Percentiles rank a stretch among this genome's conserved stretches.
Conservation (phyloP, 2,329 filamentous ascomycete genomes). For the Fusarium odoratissimum region DNA sequence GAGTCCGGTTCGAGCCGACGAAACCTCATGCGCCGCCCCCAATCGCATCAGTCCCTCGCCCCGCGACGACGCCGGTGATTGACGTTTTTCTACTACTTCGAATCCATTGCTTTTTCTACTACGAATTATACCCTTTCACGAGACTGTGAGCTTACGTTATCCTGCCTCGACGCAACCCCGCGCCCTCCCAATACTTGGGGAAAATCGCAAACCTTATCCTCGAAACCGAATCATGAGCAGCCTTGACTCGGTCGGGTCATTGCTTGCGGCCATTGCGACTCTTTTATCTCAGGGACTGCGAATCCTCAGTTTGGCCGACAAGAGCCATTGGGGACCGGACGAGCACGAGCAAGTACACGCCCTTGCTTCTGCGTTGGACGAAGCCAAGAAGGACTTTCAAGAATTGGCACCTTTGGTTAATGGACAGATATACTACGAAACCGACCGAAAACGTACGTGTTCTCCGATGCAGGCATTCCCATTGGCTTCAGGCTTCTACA, state of each 20-base stretch:
- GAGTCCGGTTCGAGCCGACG: constrained; percentile 35
- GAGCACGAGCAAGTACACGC: constrained; percentile 69
- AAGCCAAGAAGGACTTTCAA: constrained; percentile 71
- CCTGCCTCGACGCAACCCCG: constrained; percentile 27
- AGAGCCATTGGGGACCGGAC: constrained; percentile 68
- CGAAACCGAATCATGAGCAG: constrained; percentile 50
- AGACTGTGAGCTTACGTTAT: constrained; percentile 22
- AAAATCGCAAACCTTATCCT: constrained; percentile 21
- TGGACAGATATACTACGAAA: constrained; percentile 68
- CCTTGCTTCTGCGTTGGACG: constrained; percentile 66
- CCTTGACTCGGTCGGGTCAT: constrained; percentile 66
- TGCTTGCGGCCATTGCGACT: constrained; percentile 68
- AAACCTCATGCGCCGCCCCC: constrained; percentile 43
- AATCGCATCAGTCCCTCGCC: constrained; percentile 43
- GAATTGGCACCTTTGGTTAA: constrained; percentile 66
- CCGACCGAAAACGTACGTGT: constrained; percentile 64
- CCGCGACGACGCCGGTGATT: constrained; percentile 46
- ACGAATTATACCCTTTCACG: constrained; percentile 7
- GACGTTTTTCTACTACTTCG: constrained; percentile 3
- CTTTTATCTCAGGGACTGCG: constrained; percentile 64
- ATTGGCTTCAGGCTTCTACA: background rate
- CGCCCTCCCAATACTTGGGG: constrained; percentile 19
- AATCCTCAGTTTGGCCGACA: constrained; percentile 67
- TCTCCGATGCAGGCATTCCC: background rate
- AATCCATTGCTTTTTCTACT: background rate